Evolutionary conservation across 2,329 filamentous ascomycete species (phyloP).

Genomic region (Grosmannia penicillata): DNA sequence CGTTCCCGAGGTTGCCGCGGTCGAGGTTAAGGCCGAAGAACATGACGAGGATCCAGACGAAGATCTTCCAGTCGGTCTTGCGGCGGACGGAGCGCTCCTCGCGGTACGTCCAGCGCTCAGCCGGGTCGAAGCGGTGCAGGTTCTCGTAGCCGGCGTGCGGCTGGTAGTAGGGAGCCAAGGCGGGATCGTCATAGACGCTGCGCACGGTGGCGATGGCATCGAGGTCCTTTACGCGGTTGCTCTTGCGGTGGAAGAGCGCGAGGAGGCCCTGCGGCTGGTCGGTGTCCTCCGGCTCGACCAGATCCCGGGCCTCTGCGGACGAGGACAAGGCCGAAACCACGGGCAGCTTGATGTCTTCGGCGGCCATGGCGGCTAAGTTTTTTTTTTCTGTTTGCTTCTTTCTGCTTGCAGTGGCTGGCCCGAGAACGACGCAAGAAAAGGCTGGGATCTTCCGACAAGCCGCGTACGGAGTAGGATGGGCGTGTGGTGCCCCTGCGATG

Average conservation of each 20-base stretch:
- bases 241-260: neutral
- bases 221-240: neutral
- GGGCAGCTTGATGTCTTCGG: no score
- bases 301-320: no score
- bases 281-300: conserved; percentile 1
- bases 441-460: no score
- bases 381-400: no score
- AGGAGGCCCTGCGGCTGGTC: neutral
- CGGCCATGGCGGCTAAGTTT: no score
- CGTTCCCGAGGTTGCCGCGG: conserved; percentile 47
- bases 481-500: no score
- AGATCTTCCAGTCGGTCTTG: conserved; percentile 25
- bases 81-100: conserved; percentile 16
- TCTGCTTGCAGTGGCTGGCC: no score
- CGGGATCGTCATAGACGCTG: conserved; percentile 5
- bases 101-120: conserved; percentile 30
- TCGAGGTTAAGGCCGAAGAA: conserved; percentile 52
- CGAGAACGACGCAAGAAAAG: no score
- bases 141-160: conserved; percentile 28
- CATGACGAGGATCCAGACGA: conserved; percentile 18
- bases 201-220: conserved; percentile 2
- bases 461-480: no score
- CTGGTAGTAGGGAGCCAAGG: conserved; percentile 1
- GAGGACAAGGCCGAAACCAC: no score
- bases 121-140: conserved; percentile 37